Evolutionary conservation across 2,329 filamentous ascomycete species (phyloP).

Genomic region (Teratosphaeria pseudoeucalypti): DNA sequence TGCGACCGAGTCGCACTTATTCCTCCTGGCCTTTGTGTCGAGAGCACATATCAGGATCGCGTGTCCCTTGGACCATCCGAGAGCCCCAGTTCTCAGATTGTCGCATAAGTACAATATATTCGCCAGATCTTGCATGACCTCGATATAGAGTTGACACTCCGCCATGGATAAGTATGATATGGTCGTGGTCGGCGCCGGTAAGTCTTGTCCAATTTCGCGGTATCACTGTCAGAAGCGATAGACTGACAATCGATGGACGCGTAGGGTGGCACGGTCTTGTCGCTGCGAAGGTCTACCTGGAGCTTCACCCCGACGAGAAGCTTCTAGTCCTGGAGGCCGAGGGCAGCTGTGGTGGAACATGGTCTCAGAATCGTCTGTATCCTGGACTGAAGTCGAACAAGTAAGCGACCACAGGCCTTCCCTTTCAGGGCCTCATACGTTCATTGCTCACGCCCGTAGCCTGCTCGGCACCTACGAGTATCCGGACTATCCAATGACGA

Average conservation of each 20-base stretch:
- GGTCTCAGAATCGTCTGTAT: conserved; percentile 58
- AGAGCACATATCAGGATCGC: not conserved
- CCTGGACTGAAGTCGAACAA: conserved; percentile 65
- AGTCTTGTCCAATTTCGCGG: not conserved
- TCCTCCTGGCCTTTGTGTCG: not conserved
- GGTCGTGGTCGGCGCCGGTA: not conserved
- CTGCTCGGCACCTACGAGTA: conserved; percentile 63
- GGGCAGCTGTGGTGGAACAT: conserved; percentile 49
- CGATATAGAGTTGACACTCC: not conserved
- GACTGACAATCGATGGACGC: not conserved
- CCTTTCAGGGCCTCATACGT: not conserved
- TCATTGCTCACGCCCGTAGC: conserved; percentile 1
- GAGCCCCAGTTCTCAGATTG: not conserved
- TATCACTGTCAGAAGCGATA: not conserved
- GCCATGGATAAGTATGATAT: not conserved
- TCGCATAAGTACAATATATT: not conserved
- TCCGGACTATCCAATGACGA: conserved; percentile 58
- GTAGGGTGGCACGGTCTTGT: not conserved
- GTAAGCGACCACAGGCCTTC: not conserved
- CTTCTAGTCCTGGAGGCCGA: not conserved
- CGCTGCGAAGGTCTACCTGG: not conserved
- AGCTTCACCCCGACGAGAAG: not conserved
- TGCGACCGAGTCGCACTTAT: not conserved
- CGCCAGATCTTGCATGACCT: not conserved
- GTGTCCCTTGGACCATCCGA: not conserved